Conservation (phyloP, 805 yeast species). For the Saturnispora silvae region DNA sequence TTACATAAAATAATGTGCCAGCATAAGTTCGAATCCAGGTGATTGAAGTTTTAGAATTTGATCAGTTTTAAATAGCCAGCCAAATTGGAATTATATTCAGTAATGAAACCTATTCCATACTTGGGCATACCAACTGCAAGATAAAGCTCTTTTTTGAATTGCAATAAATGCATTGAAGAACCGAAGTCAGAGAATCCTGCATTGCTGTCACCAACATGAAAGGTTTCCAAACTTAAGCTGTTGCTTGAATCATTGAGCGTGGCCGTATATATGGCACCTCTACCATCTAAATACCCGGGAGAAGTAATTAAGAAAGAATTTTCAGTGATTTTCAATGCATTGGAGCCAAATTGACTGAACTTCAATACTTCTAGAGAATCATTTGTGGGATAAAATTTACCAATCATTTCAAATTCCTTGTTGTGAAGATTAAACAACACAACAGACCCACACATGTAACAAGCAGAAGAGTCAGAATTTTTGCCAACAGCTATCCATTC, state of each 20-base stretch:
- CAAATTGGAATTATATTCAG: too few species aligned
- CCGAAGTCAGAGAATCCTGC: slow-evolving; percentile 38
- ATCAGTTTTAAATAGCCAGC: too few species aligned
- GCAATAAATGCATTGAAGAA: slow-evolving; percentile 23
- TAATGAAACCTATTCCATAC: slow-evolving; percentile 20
- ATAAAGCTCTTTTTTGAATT: slow-evolving; percentile 9
- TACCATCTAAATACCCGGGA: slow-evolving; percentile 26
- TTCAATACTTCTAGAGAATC: not conserved
- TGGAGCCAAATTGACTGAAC: slow-evolving; percentile 17
- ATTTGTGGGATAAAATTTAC: slow-evolving; percentile 13
- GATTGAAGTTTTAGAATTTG: too few species aligned
- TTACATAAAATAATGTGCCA: too few species aligned
- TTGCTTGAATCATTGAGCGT: slow-evolving; percentile 14
- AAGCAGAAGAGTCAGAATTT: slow-evolving; percentile 19
- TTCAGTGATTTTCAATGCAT: slow-evolving; percentile 9
- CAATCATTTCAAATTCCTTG: slow-evolving; percentile 5
- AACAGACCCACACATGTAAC: slow-evolving; percentile 33
- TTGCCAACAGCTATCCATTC: slow-evolving; percentile 26
- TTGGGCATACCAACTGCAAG: slow-evolving; percentile 30
- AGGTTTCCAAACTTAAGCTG: slow-evolving; percentile 11
- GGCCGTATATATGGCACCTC: slow-evolving; percentile 39
- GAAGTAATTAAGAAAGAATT: slow-evolving; percentile 27
- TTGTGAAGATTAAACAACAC: slow-evolving; percentile 18
- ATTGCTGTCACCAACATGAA: slow-evolving; percentile 17
- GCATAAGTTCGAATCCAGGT: too few species aligned